phyloP scores from a whole-genome alignment of 805 yeast species.

The Phaffomyces thermotolerans region DNA sequence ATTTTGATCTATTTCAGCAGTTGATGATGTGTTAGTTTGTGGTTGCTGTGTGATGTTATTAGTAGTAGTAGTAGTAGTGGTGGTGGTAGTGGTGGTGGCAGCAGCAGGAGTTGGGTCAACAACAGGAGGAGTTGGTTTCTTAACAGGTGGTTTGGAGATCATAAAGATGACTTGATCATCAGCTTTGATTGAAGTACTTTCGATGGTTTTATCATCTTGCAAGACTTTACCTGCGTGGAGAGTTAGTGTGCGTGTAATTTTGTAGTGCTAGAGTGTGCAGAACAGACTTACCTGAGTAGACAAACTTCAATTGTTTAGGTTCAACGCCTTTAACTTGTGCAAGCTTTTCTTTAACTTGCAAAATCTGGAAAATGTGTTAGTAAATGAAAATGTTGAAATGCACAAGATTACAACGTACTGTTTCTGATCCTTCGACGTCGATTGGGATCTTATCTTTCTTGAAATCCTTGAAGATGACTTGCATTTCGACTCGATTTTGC shows the following conservation, averaged over 20 bases:
- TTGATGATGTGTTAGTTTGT: neutral
- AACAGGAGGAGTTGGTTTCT: conserved; percentile 19
- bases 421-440: conserved; percentile 62
- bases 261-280: too few species aligned
- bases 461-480: conserved; percentile 80
- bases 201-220: conserved; percentile 72
- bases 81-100: conserved; percentile 18
- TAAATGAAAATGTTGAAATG: neutral
- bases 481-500: conserved; percentile 38
- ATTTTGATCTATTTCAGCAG: neutral
- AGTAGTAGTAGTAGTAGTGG: conserved; percentile 21
- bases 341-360: conserved; percentile 64
- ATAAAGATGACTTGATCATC: conserved; percentile 87
- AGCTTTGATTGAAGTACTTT: conserved; percentile 67
- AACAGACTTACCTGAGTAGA: conserved; percentile 59
- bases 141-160: conserved; percentile 44
- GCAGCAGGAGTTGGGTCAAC: conserved; percentile 12
- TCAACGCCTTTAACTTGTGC: conserved; percentile 65
- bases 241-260: neutral
- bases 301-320: conserved; percentile 72
- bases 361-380: conserved; percentile 34
- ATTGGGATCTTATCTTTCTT: conserved; percentile 82
- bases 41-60: neutral
- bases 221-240: conserved; percentile 59
- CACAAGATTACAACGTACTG: conserved; percentile 38